phyloP scores from a whole-genome alignment of 805 yeast genomes.

The Suhomyces emberorum region DNA sequence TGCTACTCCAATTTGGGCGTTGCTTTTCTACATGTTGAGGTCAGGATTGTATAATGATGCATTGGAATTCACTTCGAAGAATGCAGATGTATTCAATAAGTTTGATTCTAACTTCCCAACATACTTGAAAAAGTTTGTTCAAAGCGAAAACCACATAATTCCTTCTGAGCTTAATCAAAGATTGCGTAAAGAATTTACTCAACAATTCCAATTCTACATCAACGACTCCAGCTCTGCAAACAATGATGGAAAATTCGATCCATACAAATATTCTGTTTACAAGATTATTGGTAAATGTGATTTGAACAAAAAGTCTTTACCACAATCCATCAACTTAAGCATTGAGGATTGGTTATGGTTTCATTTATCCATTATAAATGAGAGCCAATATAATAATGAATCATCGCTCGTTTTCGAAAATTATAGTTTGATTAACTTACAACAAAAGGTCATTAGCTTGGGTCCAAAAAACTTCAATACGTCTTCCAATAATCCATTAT shows the following conservation, averaged over 20 bases:
- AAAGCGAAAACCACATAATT: conserved; percentile 52
- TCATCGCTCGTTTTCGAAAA: conserved; percentile 61
- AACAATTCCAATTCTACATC: conserved; percentile 63
- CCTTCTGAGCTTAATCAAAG: conserved; percentile 67
- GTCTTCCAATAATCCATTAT: conserved; percentile 64
- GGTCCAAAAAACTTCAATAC: conserved; percentile 72
- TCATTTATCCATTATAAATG: conserved; percentile 74
- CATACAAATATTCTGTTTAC: conserved; percentile 85
- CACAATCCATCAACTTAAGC: conserved; percentile 66
- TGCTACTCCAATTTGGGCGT: conserved; percentile 92
- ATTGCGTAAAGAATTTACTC: conserved; percentile 76
- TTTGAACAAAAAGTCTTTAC: conserved; percentile 60
- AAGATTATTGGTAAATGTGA: conserved; percentile 91
- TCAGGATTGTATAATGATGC: conserved; percentile 84
- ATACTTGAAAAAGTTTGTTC: conserved; percentile 64
- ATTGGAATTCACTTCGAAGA: conserved; percentile 57
- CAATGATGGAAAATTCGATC: conserved; percentile 60
- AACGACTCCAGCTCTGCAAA: conserved; percentile 29
- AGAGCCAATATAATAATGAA: conserved; percentile 28
- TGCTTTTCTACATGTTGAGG: conserved; percentile 78
- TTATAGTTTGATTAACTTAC: conserved; percentile 73
- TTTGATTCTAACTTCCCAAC: conserved; percentile 81
- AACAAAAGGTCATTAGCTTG: conserved; percentile 61
- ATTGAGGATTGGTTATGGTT: conserved; percentile 98
- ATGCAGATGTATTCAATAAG: conserved; percentile 73